A percentile compares a stretch with the other conserved stretches of the same genome.
Evolutionary conservation across 2,329 filamentous ascomycete species (phyloP).

Genomic region (Colletotrichum melonis): DNA sequence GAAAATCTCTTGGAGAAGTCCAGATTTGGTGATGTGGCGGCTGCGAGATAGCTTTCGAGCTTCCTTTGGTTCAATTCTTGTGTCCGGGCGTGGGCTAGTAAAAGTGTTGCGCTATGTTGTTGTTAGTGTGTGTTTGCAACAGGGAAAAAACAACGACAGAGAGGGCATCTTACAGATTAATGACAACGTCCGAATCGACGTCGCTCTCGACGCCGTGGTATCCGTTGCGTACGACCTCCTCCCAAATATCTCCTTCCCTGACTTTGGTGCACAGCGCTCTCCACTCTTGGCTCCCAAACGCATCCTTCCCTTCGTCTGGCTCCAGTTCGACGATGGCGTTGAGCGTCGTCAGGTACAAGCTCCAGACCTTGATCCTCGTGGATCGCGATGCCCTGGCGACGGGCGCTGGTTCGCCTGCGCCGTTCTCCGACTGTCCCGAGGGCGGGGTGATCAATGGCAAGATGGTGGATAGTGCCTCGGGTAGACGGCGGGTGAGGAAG

Average conservation of each 20-base stretch:
- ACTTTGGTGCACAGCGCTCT: slow-evolving; percentile 84
- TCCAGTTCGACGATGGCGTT: slow-evolving; percentile 92
- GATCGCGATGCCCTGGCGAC: slow-evolving; percentile 83
- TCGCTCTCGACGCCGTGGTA: slow-evolving; percentile 91
- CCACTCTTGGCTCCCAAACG: slow-evolving; percentile 90
- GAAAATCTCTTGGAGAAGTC: slow-evolving; percentile 76
- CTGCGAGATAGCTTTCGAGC: slow-evolving; percentile 89
- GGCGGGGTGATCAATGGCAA: slow-evolving; percentile 81
- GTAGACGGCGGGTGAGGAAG: slow-evolving; percentile 92
- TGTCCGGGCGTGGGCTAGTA: slow-evolving; percentile 88
- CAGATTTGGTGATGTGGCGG: slow-evolving; percentile 77
- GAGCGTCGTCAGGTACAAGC: slow-evolving; percentile 91
- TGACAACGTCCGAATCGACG: slow-evolving; percentile 94
- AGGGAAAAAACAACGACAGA: neutral
- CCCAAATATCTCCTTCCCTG: slow-evolving; percentile 92
- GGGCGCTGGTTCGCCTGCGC: slow-evolving; percentile 70
- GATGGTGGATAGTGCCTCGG: slow-evolving; percentile 88
- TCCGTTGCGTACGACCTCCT: slow-evolving; percentile 87
- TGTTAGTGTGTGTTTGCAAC: slow-evolving; percentile 11
- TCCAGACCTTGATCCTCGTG: slow-evolving; percentile 96
- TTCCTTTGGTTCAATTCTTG: slow-evolving; percentile 88
- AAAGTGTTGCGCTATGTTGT: slow-evolving; percentile 78
- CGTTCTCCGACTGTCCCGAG: slow-evolving; percentile 58
- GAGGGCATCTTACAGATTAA: slow-evolving; percentile 74
- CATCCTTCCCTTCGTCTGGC: slow-evolving; percentile 87